phyloP scores from a whole-genome alignment of 2,329 filamentous ascomycete species.

The Endocalyx cinctus region DNA sequence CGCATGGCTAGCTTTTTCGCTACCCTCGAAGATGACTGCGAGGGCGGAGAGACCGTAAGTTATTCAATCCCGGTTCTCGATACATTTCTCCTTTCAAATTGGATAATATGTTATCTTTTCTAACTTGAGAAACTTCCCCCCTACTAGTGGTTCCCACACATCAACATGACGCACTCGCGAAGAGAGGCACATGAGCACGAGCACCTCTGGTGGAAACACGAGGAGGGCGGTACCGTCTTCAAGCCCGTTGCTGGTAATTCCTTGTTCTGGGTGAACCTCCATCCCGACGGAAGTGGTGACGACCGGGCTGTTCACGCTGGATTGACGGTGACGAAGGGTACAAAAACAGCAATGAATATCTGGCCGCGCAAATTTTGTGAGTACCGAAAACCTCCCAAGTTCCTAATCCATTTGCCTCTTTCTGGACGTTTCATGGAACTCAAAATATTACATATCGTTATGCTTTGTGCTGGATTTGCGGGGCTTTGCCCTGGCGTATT shows the following conservation, averaged over 20 bases:
- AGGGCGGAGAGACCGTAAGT: constrained; percentile 39
- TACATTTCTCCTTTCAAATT: too few relatives aligned
- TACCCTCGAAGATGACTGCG: constrained; percentile 35
- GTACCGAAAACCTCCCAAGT: too few relatives aligned
- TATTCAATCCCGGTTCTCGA: too few relatives aligned
- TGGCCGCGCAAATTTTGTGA: constrained; percentile 31
- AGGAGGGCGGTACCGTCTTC: constrained; percentile 37
- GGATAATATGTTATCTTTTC: too few relatives aligned
- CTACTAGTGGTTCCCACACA: constrained; percentile 35
- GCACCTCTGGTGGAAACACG: constrained; percentile 31
- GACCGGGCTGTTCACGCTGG: constrained; percentile 37
- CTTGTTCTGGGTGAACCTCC: constrained; percentile 42
- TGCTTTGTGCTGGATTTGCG: too few relatives aligned
- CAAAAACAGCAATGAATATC: constrained; percentile 45
- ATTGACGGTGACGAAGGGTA: constrained; percentile 32
- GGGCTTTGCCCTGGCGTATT: too few relatives aligned
- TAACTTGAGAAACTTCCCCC: too few relatives aligned
- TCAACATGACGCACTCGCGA: constrained; percentile 14
- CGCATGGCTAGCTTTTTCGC: constrained; percentile 39
- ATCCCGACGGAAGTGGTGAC: constrained; percentile 37
- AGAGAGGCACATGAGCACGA: constrained; percentile 7
- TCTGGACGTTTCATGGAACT: too few relatives aligned
- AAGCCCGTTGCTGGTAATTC: constrained; percentile 37
- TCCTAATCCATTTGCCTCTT: too few relatives aligned
- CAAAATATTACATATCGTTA: too few relatives aligned